These are phyloP conservation scores for Apiospora arundinis DNA, from an alignment of 2,329 filamentous ascomycete genomes.

Conservation along the genomic window DNA sequence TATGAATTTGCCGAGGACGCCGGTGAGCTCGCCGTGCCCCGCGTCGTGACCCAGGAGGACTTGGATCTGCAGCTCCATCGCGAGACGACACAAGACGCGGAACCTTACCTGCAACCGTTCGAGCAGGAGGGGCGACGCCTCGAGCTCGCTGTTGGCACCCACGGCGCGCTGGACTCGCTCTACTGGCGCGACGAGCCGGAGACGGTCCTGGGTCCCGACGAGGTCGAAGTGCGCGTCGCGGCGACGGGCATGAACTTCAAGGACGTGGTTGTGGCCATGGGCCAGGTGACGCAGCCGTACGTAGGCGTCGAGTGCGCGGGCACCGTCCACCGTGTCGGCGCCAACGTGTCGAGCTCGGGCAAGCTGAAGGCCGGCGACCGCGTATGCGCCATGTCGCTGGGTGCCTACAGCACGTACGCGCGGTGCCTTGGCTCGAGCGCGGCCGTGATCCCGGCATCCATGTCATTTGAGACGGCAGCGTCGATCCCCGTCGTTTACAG, in stretches of 20 bases:
- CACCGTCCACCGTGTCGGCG: slow-evolving; percentile 24
- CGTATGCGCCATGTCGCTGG: slow-evolving; percentile 47
- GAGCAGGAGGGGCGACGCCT: slow-evolving; percentile 28
- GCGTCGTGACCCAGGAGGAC: slow-evolving; percentile 32
- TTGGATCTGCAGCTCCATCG: slow-evolving; percentile 36
- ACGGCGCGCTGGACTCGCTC: slow-evolving; percentile 27
- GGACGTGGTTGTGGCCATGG: slow-evolving; percentile 36
- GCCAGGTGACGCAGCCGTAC: neutral
- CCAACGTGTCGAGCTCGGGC: slow-evolving; percentile 20
- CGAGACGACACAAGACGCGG: slow-evolving; percentile 26
- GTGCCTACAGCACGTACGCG: slow-evolving; percentile 37
- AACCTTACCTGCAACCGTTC: slow-evolving; percentile 33
- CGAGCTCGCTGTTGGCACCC: slow-evolving; percentile 23
- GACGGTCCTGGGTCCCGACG: slow-evolving; percentile 40
- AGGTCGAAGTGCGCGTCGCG: slow-evolving; percentile 39
- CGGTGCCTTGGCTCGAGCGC: slow-evolving; percentile 37
- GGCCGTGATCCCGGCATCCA: slow-evolving; percentile 35
- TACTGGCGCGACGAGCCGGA: slow-evolving; percentile 28
- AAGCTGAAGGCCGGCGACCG: slow-evolving; percentile 35
- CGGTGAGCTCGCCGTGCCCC: slow-evolving; percentile 34
- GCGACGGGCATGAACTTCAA: slow-evolving; percentile 39
- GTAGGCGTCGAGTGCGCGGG: slow-evolving; percentile 22
- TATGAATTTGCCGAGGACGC: slow-evolving; percentile 38
- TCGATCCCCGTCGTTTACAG: slow-evolving; percentile 25
- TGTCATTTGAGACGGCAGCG: slow-evolving; percentile 31